Evolutionary conservation across 2,329 filamentous ascomycete genomes (phyloP), one percentile per base, ranked within the genome.

Genomic region (Cylindrodendrum hubeiense): DNA sequence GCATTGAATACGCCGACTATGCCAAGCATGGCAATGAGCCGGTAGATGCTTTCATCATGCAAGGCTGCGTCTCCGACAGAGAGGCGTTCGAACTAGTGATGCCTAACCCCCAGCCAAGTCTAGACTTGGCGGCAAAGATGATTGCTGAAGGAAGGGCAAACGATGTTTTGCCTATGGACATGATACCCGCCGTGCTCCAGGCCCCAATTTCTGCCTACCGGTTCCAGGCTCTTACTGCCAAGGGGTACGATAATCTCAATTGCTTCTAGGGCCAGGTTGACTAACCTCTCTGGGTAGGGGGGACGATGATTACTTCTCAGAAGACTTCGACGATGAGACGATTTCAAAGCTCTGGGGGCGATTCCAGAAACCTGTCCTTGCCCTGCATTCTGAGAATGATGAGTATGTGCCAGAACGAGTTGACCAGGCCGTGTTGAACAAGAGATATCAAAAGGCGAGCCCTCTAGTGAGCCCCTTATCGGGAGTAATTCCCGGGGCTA

Each of bases 301-400:
- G 10, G 91, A 93, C 63, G 95, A 98, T 76, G 95, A 97, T 76
- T 93, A 92, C 75, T 97, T 97, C 80, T 95, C 92, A n/a, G 90
- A 89, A 3, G 92, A 96, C 75, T 80, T 96, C n/a, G 78, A 82
- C 0, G 80, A 85, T 33, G 83, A 87, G 33, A 82, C 84, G 19
- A 81, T 94, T 7, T 74, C 79, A 24, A 77, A 77, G 15, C 91
- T 90, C n/a, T 97, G 95, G 86, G 86, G 89, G 4, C 81, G 80
- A 53, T 81, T 93, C 60, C 80, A 82, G 46, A 84, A 87, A 56
- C 87, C 89, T 1, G 78, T 93, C 1, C 80, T 92, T 68, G 87
- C 93, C 19, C 75, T 94, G 33, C 88, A 89, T 63, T 90, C 90
- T 2, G 90, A 83, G 6, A 79, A 84, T 46, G 93, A 95, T 76